Base-by-base conservation (phyloP, 176 grass and related monocot genomes). In the Thalia dealbata region DNA sequence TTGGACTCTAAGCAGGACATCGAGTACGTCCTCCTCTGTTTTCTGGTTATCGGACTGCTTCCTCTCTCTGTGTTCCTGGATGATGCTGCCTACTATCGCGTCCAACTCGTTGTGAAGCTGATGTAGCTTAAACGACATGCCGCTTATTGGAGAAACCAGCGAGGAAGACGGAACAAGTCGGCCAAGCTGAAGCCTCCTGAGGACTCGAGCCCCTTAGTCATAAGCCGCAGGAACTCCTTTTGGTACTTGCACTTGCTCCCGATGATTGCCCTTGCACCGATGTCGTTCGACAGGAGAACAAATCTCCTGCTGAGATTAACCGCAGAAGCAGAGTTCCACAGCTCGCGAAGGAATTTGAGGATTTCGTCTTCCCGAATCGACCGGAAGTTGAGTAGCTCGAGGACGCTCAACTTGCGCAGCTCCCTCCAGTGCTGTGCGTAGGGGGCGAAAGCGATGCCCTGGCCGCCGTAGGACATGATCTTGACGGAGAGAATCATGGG, bases 351-450 rank as follows among this genome's bases (percentile, higher is more conserved):
- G 9, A 87, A 24, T 19, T 46, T 71, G 0, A 60, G 62, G 8
- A 64, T 42, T 50, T 80, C 90, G 22, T 69, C 54, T 67, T 84
- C 84, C 13, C 78, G 58, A 15, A 86, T 50, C 24, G 4, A 26
- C 3, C 35, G 16, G 16, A 70, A 64, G 18, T 79, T 81, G 7
- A 90, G 50, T 2, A 95, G 26, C 73, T 95, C 80, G 4, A 73
- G 19, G 14, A 54, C 29, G 75, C 79, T 63, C 44, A 90, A 24
- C 80, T 43, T 88, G 14, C 87, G 78, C 27, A 95, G 50, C 46
- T 81, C 79, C 41, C 85, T 74, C 91, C 85, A 96, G 9, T 68
- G 63, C 81, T 71, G 42, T 38, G 82, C 82, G 67, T 86, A 78
- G 35, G 87, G 84, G 46, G 82, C 54, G 70, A 86, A 88, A 51